A percentile compares a stretch with the other conserved stretches of the same genome.
Conservation (phyloP, 306 rosid genomes). For the Fragaria iinumae region DNA sequence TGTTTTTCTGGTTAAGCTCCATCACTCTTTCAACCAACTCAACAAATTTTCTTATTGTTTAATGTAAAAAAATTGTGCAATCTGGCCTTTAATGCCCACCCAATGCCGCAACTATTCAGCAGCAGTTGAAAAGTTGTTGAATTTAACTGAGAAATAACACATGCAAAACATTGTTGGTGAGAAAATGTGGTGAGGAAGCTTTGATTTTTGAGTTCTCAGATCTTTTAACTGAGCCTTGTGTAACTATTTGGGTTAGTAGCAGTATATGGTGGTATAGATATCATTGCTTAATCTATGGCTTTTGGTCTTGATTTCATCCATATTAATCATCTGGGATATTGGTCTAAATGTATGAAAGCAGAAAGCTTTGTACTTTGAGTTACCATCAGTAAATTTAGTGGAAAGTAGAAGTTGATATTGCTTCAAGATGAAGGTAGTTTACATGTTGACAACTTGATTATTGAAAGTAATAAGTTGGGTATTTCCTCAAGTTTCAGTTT, state of each 20-base stretch:
- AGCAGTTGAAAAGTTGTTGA: background rate
- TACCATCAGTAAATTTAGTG: background rate
- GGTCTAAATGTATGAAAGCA: background rate
- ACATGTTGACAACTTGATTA: constrained; percentile 1
- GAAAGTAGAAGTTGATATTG: background rate
- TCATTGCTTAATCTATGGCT: background rate
- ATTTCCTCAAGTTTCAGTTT: background rate
- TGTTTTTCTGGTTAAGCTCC: background rate
- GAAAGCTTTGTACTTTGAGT: constrained; percentile 3
- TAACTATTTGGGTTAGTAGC: background rate
- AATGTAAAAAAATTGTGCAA: background rate
- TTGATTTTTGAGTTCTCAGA: constrained; percentile 12
- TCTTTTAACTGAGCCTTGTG: constrained; percentile 4
- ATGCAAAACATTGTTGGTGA: background rate
- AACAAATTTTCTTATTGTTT: background rate
- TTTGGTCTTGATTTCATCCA: background rate
- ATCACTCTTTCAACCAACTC: background rate
- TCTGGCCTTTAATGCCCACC: background rate
- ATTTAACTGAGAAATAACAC: background rate
- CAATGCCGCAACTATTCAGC: background rate
- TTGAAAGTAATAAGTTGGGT: background rate
- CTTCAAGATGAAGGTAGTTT: background rate
- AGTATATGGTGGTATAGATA: background rate
- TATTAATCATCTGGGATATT: background rate
- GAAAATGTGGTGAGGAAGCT: constrained; percentile 9